Conservation (phyloP, 768 basidiomycete genomes). For the Grammothele lineata region DNA sequence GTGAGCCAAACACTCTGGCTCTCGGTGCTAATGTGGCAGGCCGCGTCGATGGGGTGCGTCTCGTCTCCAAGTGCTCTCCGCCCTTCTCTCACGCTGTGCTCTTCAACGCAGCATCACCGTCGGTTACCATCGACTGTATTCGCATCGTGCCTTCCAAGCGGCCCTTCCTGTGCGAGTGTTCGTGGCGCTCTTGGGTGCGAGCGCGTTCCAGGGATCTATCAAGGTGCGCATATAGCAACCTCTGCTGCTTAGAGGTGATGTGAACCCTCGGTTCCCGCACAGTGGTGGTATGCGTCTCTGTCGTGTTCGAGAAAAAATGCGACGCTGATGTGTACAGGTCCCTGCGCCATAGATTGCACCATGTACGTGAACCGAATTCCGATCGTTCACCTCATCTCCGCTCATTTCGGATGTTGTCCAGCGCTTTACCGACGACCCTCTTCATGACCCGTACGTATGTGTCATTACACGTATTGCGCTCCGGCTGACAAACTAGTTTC, state of each 20-base stretch:
- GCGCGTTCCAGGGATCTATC: conserved; percentile 77
- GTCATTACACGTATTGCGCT: background rate
- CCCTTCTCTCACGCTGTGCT: background rate
- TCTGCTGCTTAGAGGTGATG: conserved; percentile 15
- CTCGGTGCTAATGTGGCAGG: conserved; percentile 61
- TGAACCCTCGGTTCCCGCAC: background rate
- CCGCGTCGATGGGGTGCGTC: conserved; percentile 65
- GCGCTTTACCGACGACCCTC: conserved; percentile 68
- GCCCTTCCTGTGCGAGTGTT: conserved; percentile 47
- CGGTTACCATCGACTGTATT: conserved; percentile 79
- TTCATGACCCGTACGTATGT: conserved; percentile 56
- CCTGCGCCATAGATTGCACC: conserved; percentile 70
- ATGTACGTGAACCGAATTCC: conserved; percentile 43
- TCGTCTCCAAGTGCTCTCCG: background rate
- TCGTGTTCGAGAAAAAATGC: too few species aligned
- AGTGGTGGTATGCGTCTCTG: conserved; percentile 65
- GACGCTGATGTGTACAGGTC: conserved; percentile 37
- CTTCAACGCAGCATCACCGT: conserved; percentile 51
- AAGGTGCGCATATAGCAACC: conserved; percentile 40
- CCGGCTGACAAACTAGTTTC: background rate
- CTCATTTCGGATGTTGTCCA: conserved; percentile 20
- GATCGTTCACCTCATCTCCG: background rate
- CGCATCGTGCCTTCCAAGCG: conserved; percentile 68
- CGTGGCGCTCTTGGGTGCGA: conserved; percentile 63
- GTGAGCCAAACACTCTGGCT: conserved; percentile 45